A percentile compares a stretch with the other conserved stretches of the same genome.
These are phyloP conservation scores for Leptodermis oblonga DNA, from an alignment of 257 asterid species.

Conservation along the genomic window DNA sequence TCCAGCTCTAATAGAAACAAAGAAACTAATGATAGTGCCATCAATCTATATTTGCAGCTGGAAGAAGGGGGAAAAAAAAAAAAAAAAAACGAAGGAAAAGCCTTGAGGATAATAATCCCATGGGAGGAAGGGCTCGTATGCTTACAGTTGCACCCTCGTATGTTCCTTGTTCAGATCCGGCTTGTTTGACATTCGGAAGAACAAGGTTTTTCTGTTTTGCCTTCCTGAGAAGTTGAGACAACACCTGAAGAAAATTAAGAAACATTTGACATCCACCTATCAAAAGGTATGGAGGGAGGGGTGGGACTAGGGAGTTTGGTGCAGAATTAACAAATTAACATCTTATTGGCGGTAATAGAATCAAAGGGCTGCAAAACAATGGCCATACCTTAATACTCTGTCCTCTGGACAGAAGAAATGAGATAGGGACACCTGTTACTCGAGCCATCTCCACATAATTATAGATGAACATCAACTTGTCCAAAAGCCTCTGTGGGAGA, in stretches of 20 bases:
- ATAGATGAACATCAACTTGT: slow-evolving; percentile 87
- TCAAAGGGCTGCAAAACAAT: slow-evolving; percentile 14
- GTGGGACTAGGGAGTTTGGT: neutral
- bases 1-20: neutral
- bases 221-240: slow-evolving; percentile 94
- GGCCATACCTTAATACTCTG: slow-evolving; percentile 87
- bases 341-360: neutral
- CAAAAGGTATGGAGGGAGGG: neutral
- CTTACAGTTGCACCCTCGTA: slow-evolving; percentile 99
- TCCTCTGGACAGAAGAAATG: slow-evolving; percentile 93
- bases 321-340: slow-evolving; percentile 3
- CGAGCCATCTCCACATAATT: slow-evolving; percentile 99
- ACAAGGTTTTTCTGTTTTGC: slow-evolving; percentile 80
- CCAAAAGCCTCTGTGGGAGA: slow-evolving; percentile 98
- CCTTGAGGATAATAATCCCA: neutral
- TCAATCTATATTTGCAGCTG: neutral
- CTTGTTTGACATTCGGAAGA: slow-evolving; percentile 88
- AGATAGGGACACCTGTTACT: slow-evolving; percentile 98
- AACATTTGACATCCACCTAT: neutral
- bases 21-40: neutral
- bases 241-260: slow-evolving; percentile 52
- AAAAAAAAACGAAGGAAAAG: neutral
- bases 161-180: slow-evolving; percentile 91
- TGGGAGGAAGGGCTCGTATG: slow-evolving; percentile 1
- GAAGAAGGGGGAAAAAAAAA: no score